These are phyloP conservation scores for Aurifilum marmelostoma DNA, from an alignment of 2,329 filamentous ascomycete species.

Conservation along the genomic window DNA sequence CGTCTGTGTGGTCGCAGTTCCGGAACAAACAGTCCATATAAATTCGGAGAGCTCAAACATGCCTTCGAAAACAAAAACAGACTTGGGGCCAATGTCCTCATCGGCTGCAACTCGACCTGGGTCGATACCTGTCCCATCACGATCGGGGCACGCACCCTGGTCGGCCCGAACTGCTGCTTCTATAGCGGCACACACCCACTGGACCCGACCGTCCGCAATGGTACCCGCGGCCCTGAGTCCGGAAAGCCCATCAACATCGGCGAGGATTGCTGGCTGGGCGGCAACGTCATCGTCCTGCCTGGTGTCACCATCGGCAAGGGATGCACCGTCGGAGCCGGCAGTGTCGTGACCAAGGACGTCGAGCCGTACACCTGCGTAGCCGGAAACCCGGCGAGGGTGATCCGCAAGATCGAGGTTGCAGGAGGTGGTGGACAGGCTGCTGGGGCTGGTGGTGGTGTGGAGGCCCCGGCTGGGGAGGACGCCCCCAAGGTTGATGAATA, in stretches of 20 bases:
- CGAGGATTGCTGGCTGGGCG: slow-evolving; percentile 81
- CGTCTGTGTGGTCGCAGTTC: not conserved
- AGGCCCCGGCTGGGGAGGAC: slow-evolving; percentile 25
- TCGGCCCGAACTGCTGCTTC: slow-evolving; percentile 78
- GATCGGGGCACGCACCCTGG: slow-evolving; percentile 75
- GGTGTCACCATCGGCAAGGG: slow-evolving; percentile 80
- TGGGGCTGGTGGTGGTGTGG: not conserved
- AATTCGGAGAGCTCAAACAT: not conserved
- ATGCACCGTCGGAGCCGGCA: slow-evolving; percentile 75
- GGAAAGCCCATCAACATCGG: slow-evolving; percentile 76
- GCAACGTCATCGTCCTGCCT: slow-evolving; percentile 70
- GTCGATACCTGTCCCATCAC: slow-evolving; percentile 76
- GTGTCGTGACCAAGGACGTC: slow-evolving; percentile 81
- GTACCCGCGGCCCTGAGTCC: slow-evolving; percentile 72
- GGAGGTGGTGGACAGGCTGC: slow-evolving; percentile 14
- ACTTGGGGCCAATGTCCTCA: slow-evolving; percentile 71
- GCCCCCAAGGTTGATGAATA: slow-evolving; percentile 15
- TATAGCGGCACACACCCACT: slow-evolving; percentile 77
- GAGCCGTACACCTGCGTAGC: slow-evolving; percentile 64
- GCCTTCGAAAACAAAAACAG: slow-evolving; percentile 39
- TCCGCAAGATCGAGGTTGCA: slow-evolving; percentile 48
- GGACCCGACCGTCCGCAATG: slow-evolving; percentile 74
- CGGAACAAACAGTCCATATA: not conserved
- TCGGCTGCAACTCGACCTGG: slow-evolving; percentile 75
- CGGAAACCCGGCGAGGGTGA: slow-evolving; percentile 68